Percentiles rank a stretch among this genome's conserved stretches.
These are phyloP conservation scores for Funneliformis geosporum DNA, from an alignment of 192 early-diverging fungal species.

Conservation along the genomic window DNA sequence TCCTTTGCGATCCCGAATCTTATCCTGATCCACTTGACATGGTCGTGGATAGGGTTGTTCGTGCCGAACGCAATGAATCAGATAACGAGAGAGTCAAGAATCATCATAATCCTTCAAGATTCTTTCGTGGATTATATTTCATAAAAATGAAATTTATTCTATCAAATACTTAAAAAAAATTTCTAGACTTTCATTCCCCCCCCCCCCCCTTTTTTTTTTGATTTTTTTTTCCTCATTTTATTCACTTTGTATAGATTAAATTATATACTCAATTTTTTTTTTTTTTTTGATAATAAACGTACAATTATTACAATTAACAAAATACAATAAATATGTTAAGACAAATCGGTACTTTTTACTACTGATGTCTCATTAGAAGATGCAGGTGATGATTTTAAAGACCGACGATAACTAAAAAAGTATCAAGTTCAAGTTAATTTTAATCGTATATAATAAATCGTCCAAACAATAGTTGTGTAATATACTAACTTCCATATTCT, in stretches of 20 bases:
- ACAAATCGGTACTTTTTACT: neutral
- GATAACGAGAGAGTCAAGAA: neutral
- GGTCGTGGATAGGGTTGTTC: slow-evolving; percentile 12
- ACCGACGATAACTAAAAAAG: slow-evolving; percentile 1
- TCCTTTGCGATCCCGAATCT: neutral
- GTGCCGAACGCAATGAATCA: neutral
- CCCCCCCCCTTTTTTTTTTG: too few species aligned
- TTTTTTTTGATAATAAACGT: neutral
- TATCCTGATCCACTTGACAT: neutral
- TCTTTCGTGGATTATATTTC: neutral
- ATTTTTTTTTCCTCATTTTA: too few species aligned
- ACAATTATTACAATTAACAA: neutral
- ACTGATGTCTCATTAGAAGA: neutral
- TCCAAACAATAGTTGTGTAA: neutral
- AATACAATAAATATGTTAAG: neutral
- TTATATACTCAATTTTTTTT: too few species aligned
- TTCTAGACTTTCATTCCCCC: too few species aligned
- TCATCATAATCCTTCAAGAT: neutral
- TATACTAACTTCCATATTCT: slow-evolving; percentile 71
- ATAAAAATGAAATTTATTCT: neutral
- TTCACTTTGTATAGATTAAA: too few species aligned
- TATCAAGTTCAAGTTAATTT: neutral
- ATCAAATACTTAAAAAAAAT: neutral
- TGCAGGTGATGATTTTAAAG: neutral
- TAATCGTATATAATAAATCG: neutral